Evolutionary conservation across 2,329 filamentous ascomycete species (phyloP), one percentile per base, ranked within the genome.

Genomic region (Acephala macrosclerotiorum): DNA sequence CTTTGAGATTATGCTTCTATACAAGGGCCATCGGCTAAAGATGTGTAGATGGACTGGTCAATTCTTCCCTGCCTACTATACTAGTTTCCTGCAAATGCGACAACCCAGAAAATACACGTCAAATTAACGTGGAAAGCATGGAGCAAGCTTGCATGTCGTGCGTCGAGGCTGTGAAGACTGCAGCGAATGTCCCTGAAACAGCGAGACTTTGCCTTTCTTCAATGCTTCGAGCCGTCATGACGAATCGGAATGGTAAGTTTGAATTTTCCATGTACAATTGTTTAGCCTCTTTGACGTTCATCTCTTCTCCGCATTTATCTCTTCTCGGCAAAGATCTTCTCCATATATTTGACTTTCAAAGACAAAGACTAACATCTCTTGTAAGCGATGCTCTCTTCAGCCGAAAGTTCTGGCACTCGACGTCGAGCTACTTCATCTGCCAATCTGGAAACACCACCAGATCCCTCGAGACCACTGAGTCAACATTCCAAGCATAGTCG

Each of bases 71-170:
- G 45, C 93, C 94, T 9, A 91, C 91, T 61, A 85, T 95, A 68
- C 85, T 97, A 49, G 92, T 96, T 60, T 93, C 93, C 63, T 95
- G 90, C 78, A 97, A 97, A 83, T 97, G 93, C 81, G 95, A 97
- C 77, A 87, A 89, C 59, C 89, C 90, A 57, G 87, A 90, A 68
- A 85, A 87, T 65, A 82, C 88, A 66, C 89, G 91, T 74, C 86
- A 93, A 75, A 84, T 96, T 63, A 89, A 95, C 74, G 86, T 90
- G 16, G 83, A 88, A 33, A 85, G 81, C 63, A 84, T 96, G 64
- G 89, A 92, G 74, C 80, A 85, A 58, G 82, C 86, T 70, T 92
- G 91, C 71, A 85, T 90, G 66, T 85, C 90, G 18, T 91, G 88
- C 72, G 85, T 95, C 68, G 87, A 88, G 68, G 88, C 90, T 61